Evolutionary conservation across 2,329 filamentous ascomycete species (phyloP).

Genomic region (Stachybotrys chartarum): DNA sequence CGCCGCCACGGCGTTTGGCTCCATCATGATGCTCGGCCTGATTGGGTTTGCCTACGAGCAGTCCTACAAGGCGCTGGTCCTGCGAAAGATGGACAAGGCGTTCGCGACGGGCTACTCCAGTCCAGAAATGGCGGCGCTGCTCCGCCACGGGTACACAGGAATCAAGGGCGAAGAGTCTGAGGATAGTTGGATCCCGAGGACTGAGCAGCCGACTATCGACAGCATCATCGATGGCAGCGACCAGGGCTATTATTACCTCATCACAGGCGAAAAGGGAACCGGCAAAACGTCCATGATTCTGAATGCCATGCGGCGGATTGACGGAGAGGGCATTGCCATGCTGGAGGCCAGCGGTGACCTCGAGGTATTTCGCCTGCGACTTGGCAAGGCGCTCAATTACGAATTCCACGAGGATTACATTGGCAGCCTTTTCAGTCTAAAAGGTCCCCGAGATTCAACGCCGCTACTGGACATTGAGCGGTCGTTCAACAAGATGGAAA

Average conservation of each 20-base stretch:
- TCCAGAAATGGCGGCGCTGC: constrained; percentile 48
- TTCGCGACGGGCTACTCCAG: constrained; percentile 63
- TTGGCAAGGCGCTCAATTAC: constrained; percentile 64
- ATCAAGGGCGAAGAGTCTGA: constrained; percentile 12
- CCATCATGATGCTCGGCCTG: constrained; percentile 16
- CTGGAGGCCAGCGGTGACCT: constrained; percentile 64
- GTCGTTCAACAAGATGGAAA: constrained; percentile 68
- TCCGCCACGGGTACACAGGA: constrained; percentile 17
- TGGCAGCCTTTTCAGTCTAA: constrained; percentile 63
- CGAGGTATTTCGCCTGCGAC: constrained; percentile 65
- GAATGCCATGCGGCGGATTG: constrained; percentile 60
- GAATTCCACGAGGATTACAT: constrained; percentile 64
- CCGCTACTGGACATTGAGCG: constrained; percentile 64
- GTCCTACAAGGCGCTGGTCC: constrained; percentile 59
- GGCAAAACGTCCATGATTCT: constrained; percentile 68
- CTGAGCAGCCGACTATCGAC: constrained; percentile 56
- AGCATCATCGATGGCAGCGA: constrained; percentile 51
- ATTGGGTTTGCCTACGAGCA: constrained; percentile 25
- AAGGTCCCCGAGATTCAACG: constrained; percentile 61
- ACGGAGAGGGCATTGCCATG: constrained; percentile 62
- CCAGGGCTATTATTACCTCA: constrained; percentile 57
- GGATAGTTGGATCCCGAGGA: constrained; percentile 47
- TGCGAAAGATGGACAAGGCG: constrained; percentile 66
- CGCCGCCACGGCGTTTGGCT: constrained; percentile 18
- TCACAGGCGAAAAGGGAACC: constrained; percentile 64